Conservation (phyloP, 176 grass and related monocot genomes). For the Avena insularis region DNA sequence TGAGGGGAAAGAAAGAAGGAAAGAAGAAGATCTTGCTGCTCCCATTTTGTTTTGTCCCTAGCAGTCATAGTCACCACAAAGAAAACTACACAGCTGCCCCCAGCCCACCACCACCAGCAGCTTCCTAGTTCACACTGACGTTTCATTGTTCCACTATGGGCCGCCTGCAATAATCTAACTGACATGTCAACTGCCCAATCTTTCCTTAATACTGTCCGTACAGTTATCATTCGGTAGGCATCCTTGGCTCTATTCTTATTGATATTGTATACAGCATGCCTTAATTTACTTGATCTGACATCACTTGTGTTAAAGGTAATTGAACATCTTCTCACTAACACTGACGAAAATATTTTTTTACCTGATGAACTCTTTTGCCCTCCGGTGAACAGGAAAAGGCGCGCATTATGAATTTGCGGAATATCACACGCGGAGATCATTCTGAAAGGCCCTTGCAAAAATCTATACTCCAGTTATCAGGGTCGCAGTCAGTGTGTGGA, state of each 20-base stretch:
- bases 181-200: background rate
- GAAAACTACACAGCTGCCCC: background rate
- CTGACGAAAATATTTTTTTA: background rate
- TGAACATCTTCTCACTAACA: background rate
- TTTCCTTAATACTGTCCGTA: background rate
- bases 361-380: background rate
- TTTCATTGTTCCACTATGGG: background rate
- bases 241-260: no score
- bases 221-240: background rate
- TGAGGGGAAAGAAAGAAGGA: background rate
- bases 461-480: conserved; percentile 12
- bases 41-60: background rate
- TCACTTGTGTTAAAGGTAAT: background rate
- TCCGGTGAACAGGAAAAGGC: background rate
- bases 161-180: no score
- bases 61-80: background rate
- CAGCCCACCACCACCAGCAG: background rate
- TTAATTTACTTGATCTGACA: background rate
- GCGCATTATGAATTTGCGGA: background rate
- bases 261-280: no score
- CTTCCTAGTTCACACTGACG: conserved; percentile 14
- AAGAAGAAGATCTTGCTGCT: background rate
- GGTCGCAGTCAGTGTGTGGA: conserved; percentile 22
- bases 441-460: background rate
- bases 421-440: background rate